phyloP scores from a whole-genome alignment of 208 protist genomes.

The Trypanosoma congolense region DNA sequence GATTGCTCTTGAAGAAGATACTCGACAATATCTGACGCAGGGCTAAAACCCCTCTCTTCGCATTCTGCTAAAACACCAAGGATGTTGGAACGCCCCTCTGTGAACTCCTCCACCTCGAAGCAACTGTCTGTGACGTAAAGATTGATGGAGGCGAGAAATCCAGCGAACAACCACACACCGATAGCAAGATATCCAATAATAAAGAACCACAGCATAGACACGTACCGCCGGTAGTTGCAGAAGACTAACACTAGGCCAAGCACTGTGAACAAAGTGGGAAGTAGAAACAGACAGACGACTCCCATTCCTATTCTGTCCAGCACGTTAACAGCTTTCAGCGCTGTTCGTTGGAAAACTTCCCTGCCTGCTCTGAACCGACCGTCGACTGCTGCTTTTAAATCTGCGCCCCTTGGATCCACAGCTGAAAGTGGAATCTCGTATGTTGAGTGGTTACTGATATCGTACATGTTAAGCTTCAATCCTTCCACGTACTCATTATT shows the following conservation, averaged over 20 bases:
- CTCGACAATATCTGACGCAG: conserved; percentile 1
- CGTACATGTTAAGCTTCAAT: conserved; percentile 6
- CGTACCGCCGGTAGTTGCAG: conserved; percentile 25
- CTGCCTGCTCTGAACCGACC: background rate
- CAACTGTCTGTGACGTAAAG: conserved; percentile 29
- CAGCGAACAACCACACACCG: conserved; percentile 25
- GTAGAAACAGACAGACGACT: conserved; percentile 18
- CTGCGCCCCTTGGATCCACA: background rate
- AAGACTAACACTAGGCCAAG: conserved; percentile 20
- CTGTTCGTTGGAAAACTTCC: background rate
- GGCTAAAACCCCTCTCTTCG: conserved; percentile 17
- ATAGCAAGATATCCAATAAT: conserved; percentile 28
- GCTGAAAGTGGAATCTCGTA: conserved; percentile 1
- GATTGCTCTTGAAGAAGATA: background rate
- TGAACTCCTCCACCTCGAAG: conserved; percentile 33
- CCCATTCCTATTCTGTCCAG: background rate
- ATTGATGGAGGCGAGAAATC: conserved; percentile 8
- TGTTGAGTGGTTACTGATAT: conserved; percentile 7
- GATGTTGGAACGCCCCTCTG: conserved; percentile 15
- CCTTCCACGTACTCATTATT: conserved; percentile 5
- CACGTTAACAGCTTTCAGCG: background rate
- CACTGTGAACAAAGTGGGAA: conserved; percentile 17
- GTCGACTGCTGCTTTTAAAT: background rate
- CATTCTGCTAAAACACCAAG: conserved; percentile 23
- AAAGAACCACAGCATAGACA: conserved; percentile 26